Percentiles rank a stretch among this genome's conserved stretches.
phyloP scores from a whole-genome alignment of 805 yeast genomes.

The Barnettozyma pratensis region DNA sequence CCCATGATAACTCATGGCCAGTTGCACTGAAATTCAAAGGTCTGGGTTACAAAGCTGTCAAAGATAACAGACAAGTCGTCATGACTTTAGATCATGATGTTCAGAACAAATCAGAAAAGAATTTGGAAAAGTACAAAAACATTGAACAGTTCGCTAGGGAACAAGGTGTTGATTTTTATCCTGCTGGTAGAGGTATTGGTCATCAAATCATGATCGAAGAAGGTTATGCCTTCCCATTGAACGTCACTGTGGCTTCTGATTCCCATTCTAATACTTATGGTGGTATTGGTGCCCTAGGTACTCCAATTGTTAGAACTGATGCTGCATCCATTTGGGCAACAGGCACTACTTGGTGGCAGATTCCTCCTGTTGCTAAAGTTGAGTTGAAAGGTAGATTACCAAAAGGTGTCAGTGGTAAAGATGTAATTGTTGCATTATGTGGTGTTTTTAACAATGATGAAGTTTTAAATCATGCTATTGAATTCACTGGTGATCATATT shows the following conservation, averaged over 20 bases:
- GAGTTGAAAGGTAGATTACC: slow-evolving; percentile 80
- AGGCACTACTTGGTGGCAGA: slow-evolving; percentile 99
- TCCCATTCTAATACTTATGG: slow-evolving; percentile 98
- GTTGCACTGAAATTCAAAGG: slow-evolving; percentile 96
- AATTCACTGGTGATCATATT: slow-evolving; percentile 82
- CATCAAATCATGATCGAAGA: slow-evolving; percentile 99
- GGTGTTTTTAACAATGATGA: slow-evolving; percentile 91
- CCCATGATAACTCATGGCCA: slow-evolving; percentile 99
- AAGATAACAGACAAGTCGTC: slow-evolving; percentile 86
- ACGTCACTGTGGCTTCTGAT: slow-evolving; percentile 93
- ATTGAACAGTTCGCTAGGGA: slow-evolving; percentile 84
- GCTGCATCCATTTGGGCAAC: slow-evolving; percentile 99
- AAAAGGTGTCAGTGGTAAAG: slow-evolving; percentile 89
- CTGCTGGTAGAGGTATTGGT: slow-evolving; percentile 99
- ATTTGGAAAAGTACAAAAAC: slow-evolving; percentile 79
- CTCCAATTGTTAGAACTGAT: slow-evolving; percentile 97
- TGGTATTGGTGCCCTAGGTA: slow-evolving; percentile 92
- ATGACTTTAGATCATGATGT: slow-evolving; percentile 98
- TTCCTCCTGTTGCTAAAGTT: slow-evolving; percentile 96
- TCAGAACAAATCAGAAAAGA: slow-evolving; percentile 87
- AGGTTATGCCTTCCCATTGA: slow-evolving; percentile 95
- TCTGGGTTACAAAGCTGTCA: slow-evolving; percentile 79
- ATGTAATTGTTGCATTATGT: slow-evolving; percentile 93
- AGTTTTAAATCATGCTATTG: slow-evolving; percentile 90
- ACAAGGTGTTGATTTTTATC: slow-evolving; percentile 94